phyloP scores from a whole-genome alignment of 2,329 filamentous ascomycete species.

The Parastagonospora avenae region DNA sequence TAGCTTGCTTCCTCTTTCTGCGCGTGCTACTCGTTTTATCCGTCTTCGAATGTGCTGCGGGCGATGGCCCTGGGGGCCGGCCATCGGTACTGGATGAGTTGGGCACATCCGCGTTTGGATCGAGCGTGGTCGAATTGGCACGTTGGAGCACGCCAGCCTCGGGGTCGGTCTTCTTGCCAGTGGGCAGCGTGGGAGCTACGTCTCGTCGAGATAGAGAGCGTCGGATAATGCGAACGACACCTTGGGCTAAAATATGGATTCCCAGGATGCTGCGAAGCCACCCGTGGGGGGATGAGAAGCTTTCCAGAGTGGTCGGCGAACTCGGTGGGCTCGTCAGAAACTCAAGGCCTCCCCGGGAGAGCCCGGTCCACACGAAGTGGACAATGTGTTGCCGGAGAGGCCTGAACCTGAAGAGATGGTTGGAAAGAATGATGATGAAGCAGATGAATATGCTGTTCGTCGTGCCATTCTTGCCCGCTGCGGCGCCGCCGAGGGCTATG shows the following conservation, averaged over 20 bases:
- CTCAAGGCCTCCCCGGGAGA: conserved; percentile 49
- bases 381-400: conserved; percentile 50
- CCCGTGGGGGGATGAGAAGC: conserved; percentile 57
- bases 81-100: conserved; percentile 52
- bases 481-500: conserved; percentile 84
- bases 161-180: conserved; percentile 59
- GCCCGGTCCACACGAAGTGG: conserved; percentile 46
- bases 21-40: conserved; percentile 71
- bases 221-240: conserved; percentile 71
- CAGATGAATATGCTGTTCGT: conserved; percentile 75
- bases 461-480: conserved; percentile 69
- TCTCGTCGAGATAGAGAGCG: conserved; percentile 48
- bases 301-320: conserved; percentile 41
- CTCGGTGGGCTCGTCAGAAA: conserved; percentile 46
- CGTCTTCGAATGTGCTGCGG: conserved; percentile 58
- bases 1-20: conserved; percentile 88
- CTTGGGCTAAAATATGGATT: conserved; percentile 77
- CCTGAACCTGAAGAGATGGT: conserved; percentile 61
- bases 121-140: conserved; percentile 38
- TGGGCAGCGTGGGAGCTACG: conserved; percentile 37
- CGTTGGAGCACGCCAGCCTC: conserved; percentile 58
- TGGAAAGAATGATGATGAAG: conserved; percentile 66
- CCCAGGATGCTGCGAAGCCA: conserved; percentile 73
- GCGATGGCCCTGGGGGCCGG: conserved; percentile 57
- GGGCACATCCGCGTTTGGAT: conserved; percentile 58